Base-by-base conservation (phyloP, 164 flowering plant genomes). In the Sextonia rubra region DNA sequence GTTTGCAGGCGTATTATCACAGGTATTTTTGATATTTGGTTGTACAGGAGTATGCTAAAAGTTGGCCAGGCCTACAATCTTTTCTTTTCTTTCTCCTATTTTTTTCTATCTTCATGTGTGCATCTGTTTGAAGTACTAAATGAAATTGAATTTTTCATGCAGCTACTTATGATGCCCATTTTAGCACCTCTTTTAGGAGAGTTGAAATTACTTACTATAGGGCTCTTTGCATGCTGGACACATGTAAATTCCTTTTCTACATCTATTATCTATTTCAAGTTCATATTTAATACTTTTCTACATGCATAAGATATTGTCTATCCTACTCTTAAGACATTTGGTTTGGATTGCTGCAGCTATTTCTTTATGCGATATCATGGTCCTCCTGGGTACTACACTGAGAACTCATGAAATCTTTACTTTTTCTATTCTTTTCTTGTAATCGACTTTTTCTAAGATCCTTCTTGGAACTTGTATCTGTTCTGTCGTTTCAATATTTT, bases 361-460 rank as follows among this genome's bases (percentile, higher is more conserved):
- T 89, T 61, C 76, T 92, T 64, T 80, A 83, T 84, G 89, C 95
- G 81, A 61, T 91, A 55, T 75, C 97, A 8, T 94, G 97, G 98
- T 74, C 95, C 23, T 69, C 70, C 47, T 92, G 97, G 97, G 98
- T 94, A 94, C 17, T 55, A 60, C 44, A 37, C 73, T 77, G 63
- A 52, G 24, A 24, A 73, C 63, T 66, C 12, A 64, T 14, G 15
- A 23, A 30, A 18, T 23, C 24, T 25, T 27, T 23, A 44, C 3
- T 55, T 0, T 12, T 73, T 37, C 22, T 68, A 9, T 68, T n/a
- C 18, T 30, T 44, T 15, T 37, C 6, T 37, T 37, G 44, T 9
- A 8, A 37, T 37, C 44, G 8, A 9, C 44, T 37, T 37, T 37
- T 37, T 8, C 44, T 37, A 2, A 37, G 5, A 37, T 37, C 44